Evolutionary conservation across 345 rosid genomes (phyloP), one percentile per base, ranked within the genome.

Genomic region (Aquilaria yunnanensis): DNA sequence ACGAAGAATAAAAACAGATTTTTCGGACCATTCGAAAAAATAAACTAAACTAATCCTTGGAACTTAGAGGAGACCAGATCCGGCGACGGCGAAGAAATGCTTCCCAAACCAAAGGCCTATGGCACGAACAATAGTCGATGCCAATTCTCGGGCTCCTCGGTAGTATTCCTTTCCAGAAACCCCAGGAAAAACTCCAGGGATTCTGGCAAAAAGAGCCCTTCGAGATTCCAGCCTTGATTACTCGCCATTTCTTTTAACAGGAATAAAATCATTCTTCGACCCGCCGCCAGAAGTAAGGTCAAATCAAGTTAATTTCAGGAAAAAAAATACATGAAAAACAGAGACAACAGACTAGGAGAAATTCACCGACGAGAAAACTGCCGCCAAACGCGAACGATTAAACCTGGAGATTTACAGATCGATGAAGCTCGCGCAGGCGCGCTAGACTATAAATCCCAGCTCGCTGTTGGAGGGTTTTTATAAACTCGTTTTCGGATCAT

Each of bases 211-310:
- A 63, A 63, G 83, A 67, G 74, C 81, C 67, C 61, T 58, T 55
- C 58, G 81, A 85, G 87, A 82, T 65, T 77, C 83, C 85, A 78
- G 82, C 90, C 85, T 78, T 76, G 85, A 82, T 85, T 74, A 58
- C 6, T 57, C 46, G 48, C 53, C 31, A n/a, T 61, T 47, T 12
- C 41, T 57, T 47, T 54, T 47, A 0, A 2, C 23, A 47, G 72
- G 71, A 51, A 47, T 41, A 10, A 37, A 37, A 37, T 16, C 63
- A 61, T 56, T 47, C 43, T 37, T 54, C 67, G 56, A 67, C 51
- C 4, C 73, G 62, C 61, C 33, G 14, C 59, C 31, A 14, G 50
- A 46, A 56, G 54, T 43, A 50, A 32, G 11, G 23, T 37, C 23
- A 53, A 52, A 68, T 48, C 72, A 70, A 45, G 50, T 64, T 41